phyloP scores from a whole-genome alignment of 176 grass and related monocot species.

The Carex scoparia region DNA sequence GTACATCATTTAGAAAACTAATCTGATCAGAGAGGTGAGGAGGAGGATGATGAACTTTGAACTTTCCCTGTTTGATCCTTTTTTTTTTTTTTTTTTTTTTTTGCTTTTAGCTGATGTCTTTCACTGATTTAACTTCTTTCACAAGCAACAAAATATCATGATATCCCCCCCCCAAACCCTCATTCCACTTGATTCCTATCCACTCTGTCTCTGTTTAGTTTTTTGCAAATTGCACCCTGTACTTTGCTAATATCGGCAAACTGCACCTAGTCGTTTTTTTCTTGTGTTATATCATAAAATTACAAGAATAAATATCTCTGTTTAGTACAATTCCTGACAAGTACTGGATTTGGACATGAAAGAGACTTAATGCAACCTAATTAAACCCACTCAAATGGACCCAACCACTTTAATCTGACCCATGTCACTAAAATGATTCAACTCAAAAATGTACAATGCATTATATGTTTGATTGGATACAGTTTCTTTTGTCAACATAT shows the following conservation, averaged over 20 bases:
- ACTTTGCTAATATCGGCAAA: background rate
- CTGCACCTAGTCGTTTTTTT: background rate
- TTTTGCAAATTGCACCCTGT: background rate
- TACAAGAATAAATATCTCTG: background rate
- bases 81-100: background rate
- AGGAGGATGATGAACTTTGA: background rate
- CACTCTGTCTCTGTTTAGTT: background rate
- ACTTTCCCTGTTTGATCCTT: background rate
- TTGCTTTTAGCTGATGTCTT: background rate
- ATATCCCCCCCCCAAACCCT: background rate
- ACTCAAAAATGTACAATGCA: background rate
- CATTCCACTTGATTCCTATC: background rate
- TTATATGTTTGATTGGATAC: background rate
- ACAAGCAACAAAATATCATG: conserved; percentile 12
- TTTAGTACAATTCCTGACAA: background rate
- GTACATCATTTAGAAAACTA: conserved; percentile 4
- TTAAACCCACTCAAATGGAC: background rate
- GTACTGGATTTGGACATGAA: background rate
- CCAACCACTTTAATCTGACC: background rate
- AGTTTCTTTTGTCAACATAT: background rate
- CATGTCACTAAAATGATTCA: background rate
- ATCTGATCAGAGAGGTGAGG: background rate
- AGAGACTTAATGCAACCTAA: background rate
- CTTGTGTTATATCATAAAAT: no score
- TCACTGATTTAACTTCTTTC: background rate